Evolutionary conservation across 352 stramenopile species (phyloP).

Genomic region (Phytophthora idaei): DNA sequence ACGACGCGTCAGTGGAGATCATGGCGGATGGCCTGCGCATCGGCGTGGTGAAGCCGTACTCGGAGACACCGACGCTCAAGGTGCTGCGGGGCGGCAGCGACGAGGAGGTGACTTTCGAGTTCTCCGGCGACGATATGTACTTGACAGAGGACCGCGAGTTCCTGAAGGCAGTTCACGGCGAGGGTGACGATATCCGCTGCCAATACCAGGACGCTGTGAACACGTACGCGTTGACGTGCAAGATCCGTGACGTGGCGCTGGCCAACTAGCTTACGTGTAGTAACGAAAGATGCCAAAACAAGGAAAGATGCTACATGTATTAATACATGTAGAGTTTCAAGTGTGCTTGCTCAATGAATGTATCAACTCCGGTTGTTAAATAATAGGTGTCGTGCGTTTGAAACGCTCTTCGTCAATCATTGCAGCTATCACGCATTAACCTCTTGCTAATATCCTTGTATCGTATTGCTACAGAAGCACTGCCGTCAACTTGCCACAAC

Average conservation of each 20-base stretch:
- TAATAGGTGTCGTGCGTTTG: slow-evolving; percentile 18
- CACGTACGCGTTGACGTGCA: slow-evolving; percentile 50
- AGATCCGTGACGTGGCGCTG: slow-evolving; percentile 46
- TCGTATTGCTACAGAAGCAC: slow-evolving; percentile 21
- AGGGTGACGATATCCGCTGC: slow-evolving; percentile 33
- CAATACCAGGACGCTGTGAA: slow-evolving; percentile 40
- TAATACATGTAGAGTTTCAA: neutral
- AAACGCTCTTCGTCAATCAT: slow-evolving; percentile 16
- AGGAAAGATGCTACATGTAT: too few relatives aligned
- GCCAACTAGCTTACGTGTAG: slow-evolving; percentile 18
- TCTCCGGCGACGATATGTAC: slow-evolving; percentile 40
- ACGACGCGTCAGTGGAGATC: slow-evolving; percentile 43
- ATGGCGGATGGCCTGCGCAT: slow-evolving; percentile 47
- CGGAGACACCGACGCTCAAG: slow-evolving; percentile 41
- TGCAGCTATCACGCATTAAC: slow-evolving; percentile 19
- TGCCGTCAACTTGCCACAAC: slow-evolving; percentile 4
- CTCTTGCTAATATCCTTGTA: slow-evolving; percentile 27
- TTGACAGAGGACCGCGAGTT: slow-evolving; percentile 47
- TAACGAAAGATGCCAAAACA: too few relatives aligned
- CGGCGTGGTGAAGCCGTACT: slow-evolving; percentile 43
- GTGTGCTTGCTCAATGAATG: slow-evolving; percentile 6
- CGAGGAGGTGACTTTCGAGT: slow-evolving; percentile 39
- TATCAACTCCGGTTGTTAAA: slow-evolving; percentile 21
- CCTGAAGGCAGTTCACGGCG: slow-evolving; percentile 34
- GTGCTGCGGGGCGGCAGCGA: slow-evolving; percentile 36